These are phyloP conservation scores for Leucoagaricus sp. DNA, from an alignment of 1,284 basidiomycete genomes.

Conservation along the genomic window DNA sequence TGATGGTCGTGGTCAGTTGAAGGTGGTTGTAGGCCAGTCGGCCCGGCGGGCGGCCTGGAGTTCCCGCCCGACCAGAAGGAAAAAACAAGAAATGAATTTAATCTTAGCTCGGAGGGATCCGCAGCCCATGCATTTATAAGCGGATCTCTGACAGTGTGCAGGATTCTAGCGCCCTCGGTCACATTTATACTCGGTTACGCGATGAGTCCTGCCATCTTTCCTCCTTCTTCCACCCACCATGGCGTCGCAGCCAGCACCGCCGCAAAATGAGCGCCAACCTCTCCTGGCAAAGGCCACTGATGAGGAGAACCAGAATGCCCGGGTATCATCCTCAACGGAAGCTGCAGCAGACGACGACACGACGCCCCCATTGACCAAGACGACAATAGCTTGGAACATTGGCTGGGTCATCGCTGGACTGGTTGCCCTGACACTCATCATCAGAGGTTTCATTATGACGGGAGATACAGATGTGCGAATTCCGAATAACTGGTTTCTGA, in stretches of 20 bases:
- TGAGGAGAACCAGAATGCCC: neutral
- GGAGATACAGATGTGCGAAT: constrained; percentile 62
- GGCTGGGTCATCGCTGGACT: constrained; percentile 36
- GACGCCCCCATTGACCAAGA: neutral
- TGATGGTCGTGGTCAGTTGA: neutral
- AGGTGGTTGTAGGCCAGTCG: too few species aligned
- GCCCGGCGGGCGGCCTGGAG: too few species aligned
- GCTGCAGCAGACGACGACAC: neutral
- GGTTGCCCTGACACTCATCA: constrained; percentile 49
- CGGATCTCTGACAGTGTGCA: neutral
- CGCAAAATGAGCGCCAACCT: constrained; percentile 23
- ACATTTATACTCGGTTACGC: neutral
- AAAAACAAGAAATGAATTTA: neutral
- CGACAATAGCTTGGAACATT: constrained; percentile 27
- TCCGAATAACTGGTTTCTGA: neutral
- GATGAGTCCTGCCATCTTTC: neutral
- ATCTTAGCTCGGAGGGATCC: neutral
- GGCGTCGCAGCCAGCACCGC: neutral
- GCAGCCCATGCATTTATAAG: neutral
- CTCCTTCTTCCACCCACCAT: neutral
- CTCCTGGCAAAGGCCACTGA: constrained; percentile 18
- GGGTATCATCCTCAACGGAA: neutral
- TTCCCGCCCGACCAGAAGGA: too few species aligned
- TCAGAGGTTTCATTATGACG: constrained; percentile 70
- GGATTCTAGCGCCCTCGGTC: neutral